Percentiles rank a stretch among this genome's conserved stretches.
Conservation (phyloP, 768 basidiomycete species). For the Lentinula boryana region DNA sequence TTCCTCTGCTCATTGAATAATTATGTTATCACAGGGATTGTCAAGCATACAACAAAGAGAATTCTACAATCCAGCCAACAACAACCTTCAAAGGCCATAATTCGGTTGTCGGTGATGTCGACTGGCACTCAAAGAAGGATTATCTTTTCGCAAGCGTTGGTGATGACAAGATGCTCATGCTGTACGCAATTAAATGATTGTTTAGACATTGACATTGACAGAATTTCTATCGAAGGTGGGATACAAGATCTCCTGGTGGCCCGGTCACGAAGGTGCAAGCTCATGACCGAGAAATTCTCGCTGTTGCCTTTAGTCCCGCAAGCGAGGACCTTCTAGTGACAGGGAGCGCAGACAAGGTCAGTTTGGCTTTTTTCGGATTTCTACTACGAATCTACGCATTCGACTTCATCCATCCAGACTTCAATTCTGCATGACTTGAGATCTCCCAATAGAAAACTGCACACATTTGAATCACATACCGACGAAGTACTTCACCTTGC, state of each 20-base stretch:
- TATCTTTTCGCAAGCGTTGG: conserved; percentile 91
- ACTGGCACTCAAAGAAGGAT: conserved; percentile 85
- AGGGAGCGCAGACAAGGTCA: conserved; percentile 89
- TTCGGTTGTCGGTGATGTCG: conserved; percentile 93
- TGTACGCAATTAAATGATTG: conserved; percentile 47
- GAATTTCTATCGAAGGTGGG: conserved; percentile 62
- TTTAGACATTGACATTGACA: conserved; percentile 1
- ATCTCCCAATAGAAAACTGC: conserved; percentile 64
- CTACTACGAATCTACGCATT: background rate
- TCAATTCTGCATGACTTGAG: conserved; percentile 86
- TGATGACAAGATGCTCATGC: conserved; percentile 90
- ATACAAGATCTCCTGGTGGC: conserved; percentile 70
- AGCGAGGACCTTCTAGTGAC: conserved; percentile 78
- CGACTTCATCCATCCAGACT: conserved; percentile 44
- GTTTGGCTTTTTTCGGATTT: background rate
- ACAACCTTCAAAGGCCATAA: conserved; percentile 83
- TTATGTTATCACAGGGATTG: conserved; percentile 66
- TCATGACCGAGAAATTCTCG: conserved; percentile 86
- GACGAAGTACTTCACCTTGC: conserved; percentile 92
- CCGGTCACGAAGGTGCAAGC: conserved; percentile 73
- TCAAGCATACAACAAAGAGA: conserved; percentile 78
- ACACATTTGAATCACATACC: conserved; percentile 88
- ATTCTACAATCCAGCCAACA: conserved; percentile 77
- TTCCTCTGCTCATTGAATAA: background rate
- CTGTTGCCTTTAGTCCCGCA: conserved; percentile 86